Base-by-base conservation (phyloP, 345 rosid species). In the Noccaea caerulescens region DNA sequence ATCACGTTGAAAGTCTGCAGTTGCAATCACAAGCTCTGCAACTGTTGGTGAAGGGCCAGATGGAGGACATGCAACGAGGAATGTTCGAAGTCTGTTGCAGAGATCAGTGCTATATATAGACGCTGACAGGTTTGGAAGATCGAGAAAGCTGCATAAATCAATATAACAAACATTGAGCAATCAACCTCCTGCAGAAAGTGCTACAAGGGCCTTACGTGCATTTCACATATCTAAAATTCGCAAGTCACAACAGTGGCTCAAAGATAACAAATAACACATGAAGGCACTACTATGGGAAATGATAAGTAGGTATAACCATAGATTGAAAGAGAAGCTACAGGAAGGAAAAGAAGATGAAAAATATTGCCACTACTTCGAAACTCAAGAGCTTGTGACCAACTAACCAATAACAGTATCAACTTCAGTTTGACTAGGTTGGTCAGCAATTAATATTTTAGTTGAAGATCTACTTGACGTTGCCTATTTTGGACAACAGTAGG, bases 1-100 rank as follows among this genome's bases (percentile, higher is more conserved):
- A 73, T 94, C 99, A 72, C 88, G 85, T 77, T 94, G 96, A 83
- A 94, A 94, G 83, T 94, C 99, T 43, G 93, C 86, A 53, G 97
- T 85, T 59, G 97, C 99, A 77, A 91, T 80, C 59, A 94, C 91
- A 63, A 94, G 97, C 78, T 94, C 97, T 42, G 87, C 88, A 53
- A 94, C 97, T 56, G 87, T 88, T 63, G 85, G 85, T 52, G 96
- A 85, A 68, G 99, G 99, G 61, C 99, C 92, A 27, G 98, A 77
- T 70, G 99, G 99, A 7, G 99, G 99, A 59, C 95, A 91, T 44
- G 99, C 90, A 63, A 90, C 86, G 30, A 94, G 91, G 69, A 94
- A 94, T 63, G 92, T 83, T 43, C 89, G 85, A 77, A 94, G 82
- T 84, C 99, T 85, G 75, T 74, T 80, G 82, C 93, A 85, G 65